Evolutionary conservation across 2,329 filamentous ascomycete genomes (phyloP).

Genomic region (Magnaporthiopsis poae): DNA sequence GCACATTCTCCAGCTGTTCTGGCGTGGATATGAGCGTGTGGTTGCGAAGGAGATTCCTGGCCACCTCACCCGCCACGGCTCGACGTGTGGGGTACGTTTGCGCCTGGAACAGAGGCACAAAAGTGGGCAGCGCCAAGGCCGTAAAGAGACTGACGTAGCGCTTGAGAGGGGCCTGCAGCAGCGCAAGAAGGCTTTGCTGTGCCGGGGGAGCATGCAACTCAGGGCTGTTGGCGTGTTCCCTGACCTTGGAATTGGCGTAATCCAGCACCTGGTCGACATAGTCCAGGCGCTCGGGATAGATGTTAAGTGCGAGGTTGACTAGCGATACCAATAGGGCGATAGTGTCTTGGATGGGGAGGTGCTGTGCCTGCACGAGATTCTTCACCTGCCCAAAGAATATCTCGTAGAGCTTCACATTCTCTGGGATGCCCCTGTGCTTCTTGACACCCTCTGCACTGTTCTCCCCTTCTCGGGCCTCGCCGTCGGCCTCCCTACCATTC

Average conservation of each 20-base stretch:
- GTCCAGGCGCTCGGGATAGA: slow-evolving; percentile 84
- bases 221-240: slow-evolving; percentile 85
- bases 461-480: slow-evolving; percentile 14
- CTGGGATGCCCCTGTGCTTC: slow-evolving; percentile 48
- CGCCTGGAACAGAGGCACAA: slow-evolving; percentile 77
- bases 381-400: slow-evolving; percentile 96
- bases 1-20: slow-evolving; percentile 74
- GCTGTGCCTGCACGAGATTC: slow-evolving; percentile 81
- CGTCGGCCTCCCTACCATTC: slow-evolving; percentile 31
- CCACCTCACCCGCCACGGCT: slow-evolving; percentile 82
- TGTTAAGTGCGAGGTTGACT: slow-evolving; percentile 85
- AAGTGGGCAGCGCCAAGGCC: slow-evolving; percentile 84
- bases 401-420: slow-evolving; percentile 83
- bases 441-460: slow-evolving; percentile 21
- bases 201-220: slow-evolving; percentile 81
- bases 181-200: slow-evolving; percentile 78
- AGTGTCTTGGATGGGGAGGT: slow-evolving; percentile 85
- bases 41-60: slow-evolving; percentile 70
- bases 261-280: slow-evolving; percentile 90
- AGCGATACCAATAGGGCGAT: slow-evolving; percentile 90
- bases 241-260: slow-evolving; percentile 77
- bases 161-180: slow-evolving; percentile 83
- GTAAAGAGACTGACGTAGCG: slow-evolving; percentile 91
- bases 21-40: slow-evolving; percentile 68
- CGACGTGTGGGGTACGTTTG: slow-evolving; percentile 88